phyloP scores from a whole-genome alignment of 257 asterid species.

The Oldenlandia corymbosa region DNA sequence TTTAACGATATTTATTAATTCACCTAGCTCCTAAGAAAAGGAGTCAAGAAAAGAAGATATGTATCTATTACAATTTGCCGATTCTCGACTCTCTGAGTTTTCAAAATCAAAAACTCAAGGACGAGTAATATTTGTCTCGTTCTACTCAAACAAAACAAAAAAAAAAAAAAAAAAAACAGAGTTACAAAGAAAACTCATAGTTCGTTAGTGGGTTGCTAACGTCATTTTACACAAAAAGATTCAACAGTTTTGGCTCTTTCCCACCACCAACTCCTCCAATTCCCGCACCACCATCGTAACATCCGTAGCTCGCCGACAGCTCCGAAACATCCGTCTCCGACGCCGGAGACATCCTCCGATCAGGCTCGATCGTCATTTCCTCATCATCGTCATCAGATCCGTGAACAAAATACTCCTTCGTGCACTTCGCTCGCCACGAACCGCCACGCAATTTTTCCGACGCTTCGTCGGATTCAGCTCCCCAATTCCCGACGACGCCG shows the following conservation, averaged over 20 bases:
- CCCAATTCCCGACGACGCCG: slow-evolving; percentile 21
- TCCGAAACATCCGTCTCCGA: slow-evolving; percentile 33
- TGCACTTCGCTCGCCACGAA: slow-evolving; percentile 9
- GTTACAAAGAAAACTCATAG: too few relatives aligned
- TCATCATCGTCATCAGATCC: slow-evolving; percentile 17
- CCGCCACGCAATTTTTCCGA: slow-evolving; percentile 13
- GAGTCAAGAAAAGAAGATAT: too few relatives aligned
- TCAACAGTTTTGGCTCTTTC: slow-evolving; percentile 79
- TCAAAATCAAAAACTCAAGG: not conserved
- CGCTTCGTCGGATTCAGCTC: slow-evolving; percentile 13
- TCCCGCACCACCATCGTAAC: slow-evolving; percentile 8
- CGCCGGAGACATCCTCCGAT: slow-evolving; percentile 4
- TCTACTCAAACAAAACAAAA: too few relatives aligned
- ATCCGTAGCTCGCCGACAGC: slow-evolving; percentile 38
- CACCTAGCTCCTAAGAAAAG: too few relatives aligned
- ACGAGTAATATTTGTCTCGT: too few relatives aligned
- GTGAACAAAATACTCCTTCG: slow-evolving; percentile 22
- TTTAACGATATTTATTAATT: too few relatives aligned
- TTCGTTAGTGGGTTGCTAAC: too few relatives aligned
- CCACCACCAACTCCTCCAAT: slow-evolving; percentile 29
- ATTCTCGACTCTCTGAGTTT: slow-evolving; percentile 10
- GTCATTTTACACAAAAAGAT: slow-evolving; percentile 55
- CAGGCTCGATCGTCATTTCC: slow-evolving; percentile 3
- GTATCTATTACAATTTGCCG: not conserved
- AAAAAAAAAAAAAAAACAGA: too few relatives aligned